A percentile compares a stretch with the other conserved stretches of the same genome.
phyloP scores from a whole-genome alignment of 768 basidiomycete species.

The Suillus placidus region DNA sequence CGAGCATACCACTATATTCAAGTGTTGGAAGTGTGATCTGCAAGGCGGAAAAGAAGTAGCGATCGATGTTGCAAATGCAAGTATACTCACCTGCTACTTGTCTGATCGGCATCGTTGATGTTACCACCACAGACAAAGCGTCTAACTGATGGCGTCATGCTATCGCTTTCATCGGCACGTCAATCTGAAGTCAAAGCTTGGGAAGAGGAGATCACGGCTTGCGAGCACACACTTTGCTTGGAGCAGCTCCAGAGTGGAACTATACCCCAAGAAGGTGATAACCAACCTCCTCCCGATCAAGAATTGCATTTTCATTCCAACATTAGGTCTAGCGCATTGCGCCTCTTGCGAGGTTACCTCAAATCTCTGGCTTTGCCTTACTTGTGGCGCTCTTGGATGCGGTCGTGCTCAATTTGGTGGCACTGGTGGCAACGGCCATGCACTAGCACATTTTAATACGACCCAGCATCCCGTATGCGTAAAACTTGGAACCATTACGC shows the following conservation, averaged over 20 bases:
- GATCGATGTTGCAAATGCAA: constrained; percentile 39
- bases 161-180: constrained; percentile 83
- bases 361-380: constrained; percentile 95
- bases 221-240: constrained; percentile 75
- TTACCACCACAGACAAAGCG: constrained; percentile 46
- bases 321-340: constrained; percentile 78
- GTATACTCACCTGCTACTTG: not conserved
- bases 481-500: constrained; percentile 95
- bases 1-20: constrained; percentile 62
- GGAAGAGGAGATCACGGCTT: constrained; percentile 91
- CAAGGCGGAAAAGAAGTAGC: constrained; percentile 48
- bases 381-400: constrained; percentile 88
- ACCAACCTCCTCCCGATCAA: not conserved
- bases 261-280: constrained; percentile 31
- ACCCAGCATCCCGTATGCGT: constrained; percentile 82
- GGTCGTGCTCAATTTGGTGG: constrained; percentile 87
- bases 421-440: constrained; percentile 86
- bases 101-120: not conserved
- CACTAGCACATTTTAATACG: constrained; percentile 71
- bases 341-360: constrained; percentile 80
- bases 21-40: constrained; percentile 76
- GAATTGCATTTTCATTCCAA: not conserved
- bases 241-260: constrained; percentile 42
- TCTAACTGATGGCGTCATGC: constrained; percentile 71
- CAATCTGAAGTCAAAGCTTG: constrained; percentile 96